Evolutionary conservation across 2,329 filamentous ascomycete genomes (phyloP).

Genomic region (Pestalotiopsis sp.): DNA sequence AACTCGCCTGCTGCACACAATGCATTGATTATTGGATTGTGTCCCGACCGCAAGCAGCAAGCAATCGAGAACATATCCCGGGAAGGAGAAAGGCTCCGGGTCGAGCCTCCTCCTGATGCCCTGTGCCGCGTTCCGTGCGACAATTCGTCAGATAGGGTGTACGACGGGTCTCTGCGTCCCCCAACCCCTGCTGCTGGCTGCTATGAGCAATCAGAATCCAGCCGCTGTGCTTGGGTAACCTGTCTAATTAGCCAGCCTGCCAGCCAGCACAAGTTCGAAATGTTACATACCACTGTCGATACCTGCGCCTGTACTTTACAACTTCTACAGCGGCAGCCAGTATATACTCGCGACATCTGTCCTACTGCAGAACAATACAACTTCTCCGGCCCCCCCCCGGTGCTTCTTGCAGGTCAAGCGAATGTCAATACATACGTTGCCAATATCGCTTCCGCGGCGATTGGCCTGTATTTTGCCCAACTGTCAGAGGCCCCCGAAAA

Average conservation of each 20-base stretch:
- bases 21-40: background rate
- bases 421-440: background rate
- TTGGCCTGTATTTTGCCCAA: background rate
- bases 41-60: background rate
- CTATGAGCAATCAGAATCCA: background rate
- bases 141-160: background rate
- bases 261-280: background rate
- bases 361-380: background rate
- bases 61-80: background rate
- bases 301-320: background rate
- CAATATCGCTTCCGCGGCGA: background rate
- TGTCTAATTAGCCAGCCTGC: background rate
- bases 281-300: background rate
- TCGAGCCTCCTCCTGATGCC: background rate
- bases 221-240: background rate
- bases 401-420: background rate
- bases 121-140: slow-evolving; percentile 8
- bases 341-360: background rate
- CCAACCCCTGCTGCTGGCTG: background rate
- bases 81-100: background rate
- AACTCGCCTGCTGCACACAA: background rate
- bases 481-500: background rate
- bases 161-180: background rate
- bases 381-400: background rate
- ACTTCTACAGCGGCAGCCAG: background rate